Conservation (phyloP, 257 asterid genomes). For the Anisodus acutangulus region DNA sequence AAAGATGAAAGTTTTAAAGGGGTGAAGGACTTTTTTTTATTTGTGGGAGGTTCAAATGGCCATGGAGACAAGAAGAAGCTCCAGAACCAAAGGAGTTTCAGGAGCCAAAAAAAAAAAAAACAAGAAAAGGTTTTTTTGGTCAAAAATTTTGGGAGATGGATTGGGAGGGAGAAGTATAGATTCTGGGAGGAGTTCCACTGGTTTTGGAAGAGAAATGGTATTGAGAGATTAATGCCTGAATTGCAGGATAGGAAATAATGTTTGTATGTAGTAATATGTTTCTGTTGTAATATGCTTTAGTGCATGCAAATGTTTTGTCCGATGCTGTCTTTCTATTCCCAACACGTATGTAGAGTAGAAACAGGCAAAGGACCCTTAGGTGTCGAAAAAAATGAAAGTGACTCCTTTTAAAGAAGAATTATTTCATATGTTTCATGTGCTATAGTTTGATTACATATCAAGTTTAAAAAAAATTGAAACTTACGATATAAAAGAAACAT, state of each 20-base stretch:
- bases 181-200: constrained; percentile 52
- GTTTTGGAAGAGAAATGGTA: constrained; percentile 76
- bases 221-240: constrained; percentile 75
- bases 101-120: constrained; percentile 45
- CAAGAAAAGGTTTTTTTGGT: constrained; percentile 39
- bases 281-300: not conserved
- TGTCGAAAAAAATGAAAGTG: too few species aligned
- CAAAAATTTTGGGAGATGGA: constrained; percentile 41
- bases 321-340: not conserved
- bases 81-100: constrained; percentile 32
- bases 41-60: constrained; percentile 7
- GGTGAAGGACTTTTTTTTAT: not conserved
- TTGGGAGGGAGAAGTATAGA: constrained; percentile 43
- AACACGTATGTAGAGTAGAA: not conserved
- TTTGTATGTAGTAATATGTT: not conserved
- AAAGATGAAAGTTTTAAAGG: too few species aligned
- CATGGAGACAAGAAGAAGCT: constrained; percentile 33
- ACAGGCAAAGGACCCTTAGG: not conserved
- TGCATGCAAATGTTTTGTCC: constrained; percentile 27
- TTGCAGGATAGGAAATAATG: constrained; percentile 41
- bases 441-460: too few species aligned
- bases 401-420: too few species aligned
- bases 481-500: too few species aligned
- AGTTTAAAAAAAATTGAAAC: too few species aligned
- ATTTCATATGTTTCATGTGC: too few species aligned